Percentiles rank a stretch among this genome's conserved stretches.
Evolutionary conservation across 768 basidiomycete genomes (phyloP).

Genomic region (Mycena polygramma): DNA sequence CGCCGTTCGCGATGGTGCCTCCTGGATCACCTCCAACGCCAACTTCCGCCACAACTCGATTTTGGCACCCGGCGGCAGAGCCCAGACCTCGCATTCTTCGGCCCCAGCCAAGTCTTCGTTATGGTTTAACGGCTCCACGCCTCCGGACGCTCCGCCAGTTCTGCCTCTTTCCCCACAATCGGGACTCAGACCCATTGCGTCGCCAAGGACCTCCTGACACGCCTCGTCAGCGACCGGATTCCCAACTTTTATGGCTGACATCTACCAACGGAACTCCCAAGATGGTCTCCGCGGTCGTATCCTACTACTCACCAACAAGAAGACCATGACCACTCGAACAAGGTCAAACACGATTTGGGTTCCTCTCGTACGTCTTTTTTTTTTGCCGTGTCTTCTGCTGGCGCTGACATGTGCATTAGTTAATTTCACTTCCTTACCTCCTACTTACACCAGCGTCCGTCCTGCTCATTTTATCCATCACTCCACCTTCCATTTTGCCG

Average conservation of each 20-base stretch:
- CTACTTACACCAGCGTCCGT: constrained; percentile 59
- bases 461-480: constrained; percentile 73
- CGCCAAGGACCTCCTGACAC: constrained; percentile 58
- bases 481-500: constrained; percentile 74
- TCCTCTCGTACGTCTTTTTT: constrained; percentile 69
- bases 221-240: constrained; percentile 66
- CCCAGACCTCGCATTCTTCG: constrained; percentile 51
- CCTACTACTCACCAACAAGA: constrained; percentile 59
- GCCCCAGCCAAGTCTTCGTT: constrained; percentile 70
- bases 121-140: constrained; percentile 68
- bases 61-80: constrained; percentile 61
- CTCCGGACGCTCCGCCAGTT: constrained; percentile 71
- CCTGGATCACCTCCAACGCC: constrained; percentile 82
- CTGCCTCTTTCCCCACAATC: constrained; percentile 75
- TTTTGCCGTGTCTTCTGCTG: constrained; percentile 5
- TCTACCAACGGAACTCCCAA: constrained; percentile 70
- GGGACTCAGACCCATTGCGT: constrained; percentile 75
- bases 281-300: constrained; percentile 77
- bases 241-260: constrained; percentile 82
- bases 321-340: constrained; percentile 44
- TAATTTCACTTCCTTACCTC: constrained; percentile 74
- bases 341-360: constrained; percentile 78
- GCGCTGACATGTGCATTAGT: constrained; percentile 50
- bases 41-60: constrained; percentile 68
- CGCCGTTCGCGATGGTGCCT: constrained; percentile 78